phyloP scores from a whole-genome alignment of 331 rosid genomes.

The Malus hybrid region DNA sequence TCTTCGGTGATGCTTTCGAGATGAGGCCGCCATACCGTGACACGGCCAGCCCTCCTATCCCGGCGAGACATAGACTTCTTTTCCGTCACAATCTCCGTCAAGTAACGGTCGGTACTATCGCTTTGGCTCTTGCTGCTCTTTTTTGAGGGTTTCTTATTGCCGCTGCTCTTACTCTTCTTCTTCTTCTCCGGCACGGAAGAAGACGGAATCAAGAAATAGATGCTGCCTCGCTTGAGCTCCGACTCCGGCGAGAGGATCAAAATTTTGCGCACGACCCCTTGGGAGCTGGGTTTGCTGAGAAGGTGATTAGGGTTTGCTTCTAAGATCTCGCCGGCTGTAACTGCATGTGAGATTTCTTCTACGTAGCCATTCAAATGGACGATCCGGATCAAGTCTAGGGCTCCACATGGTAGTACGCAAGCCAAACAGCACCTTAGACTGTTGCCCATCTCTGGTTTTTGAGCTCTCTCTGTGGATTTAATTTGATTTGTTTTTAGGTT shows the following conservation, averaged over 20 bases:
- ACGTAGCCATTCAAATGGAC: conserved; percentile 83
- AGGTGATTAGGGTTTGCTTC: conserved; percentile 73
- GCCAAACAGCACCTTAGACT: conserved; percentile 92
- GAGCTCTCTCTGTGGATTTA: neutral
- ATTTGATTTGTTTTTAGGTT: neutral
- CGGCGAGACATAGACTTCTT: conserved; percentile 43
- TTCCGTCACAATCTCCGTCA: conserved; percentile 12
- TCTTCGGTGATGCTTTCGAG: conserved; percentile 70
- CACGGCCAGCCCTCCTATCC: conserved; percentile 46
- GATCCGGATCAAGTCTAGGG: conserved; percentile 79
- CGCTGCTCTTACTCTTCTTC: conserved; percentile 21
- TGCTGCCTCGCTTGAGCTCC: conserved; percentile 75
- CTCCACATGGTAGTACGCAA: conserved; percentile 91
- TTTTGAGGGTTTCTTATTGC: conserved; percentile 23
- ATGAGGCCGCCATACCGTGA: conserved; percentile 60
- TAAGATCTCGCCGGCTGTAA: conserved; percentile 76
- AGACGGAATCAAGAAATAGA: conserved; percentile 77
- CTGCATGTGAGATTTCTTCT: conserved; percentile 60
- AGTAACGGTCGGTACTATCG: neutral
- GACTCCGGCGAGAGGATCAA: conserved; percentile 69
- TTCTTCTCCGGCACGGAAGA: conserved; percentile 53
- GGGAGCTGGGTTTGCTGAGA: conserved; percentile 69
- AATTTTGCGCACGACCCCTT: conserved; percentile 71
- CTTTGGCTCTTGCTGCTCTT: conserved; percentile 4
- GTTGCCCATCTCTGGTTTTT: conserved; percentile 57